Evolutionary conservation across 1,284 basidiomycete species (phyloP).

Genomic region (Marasmius sp.): DNA sequence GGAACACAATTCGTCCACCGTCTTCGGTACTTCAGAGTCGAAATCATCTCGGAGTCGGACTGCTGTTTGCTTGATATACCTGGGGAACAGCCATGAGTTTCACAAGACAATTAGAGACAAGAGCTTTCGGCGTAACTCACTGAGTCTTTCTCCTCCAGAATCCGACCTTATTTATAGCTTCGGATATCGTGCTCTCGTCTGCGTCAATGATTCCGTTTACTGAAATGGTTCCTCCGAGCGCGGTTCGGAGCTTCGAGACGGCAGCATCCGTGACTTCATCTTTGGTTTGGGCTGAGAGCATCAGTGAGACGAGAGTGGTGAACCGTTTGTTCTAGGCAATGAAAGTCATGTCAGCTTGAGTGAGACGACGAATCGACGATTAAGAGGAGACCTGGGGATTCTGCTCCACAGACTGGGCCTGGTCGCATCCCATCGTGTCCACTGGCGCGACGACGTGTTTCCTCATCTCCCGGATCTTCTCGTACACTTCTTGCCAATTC

Average conservation of each 20-base stretch:
- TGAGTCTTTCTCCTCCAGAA: constrained; percentile 90
- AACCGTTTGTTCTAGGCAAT: constrained; percentile 69
- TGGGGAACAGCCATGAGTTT: constrained; percentile 21
- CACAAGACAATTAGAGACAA: neutral
- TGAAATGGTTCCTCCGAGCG: constrained; percentile 77
- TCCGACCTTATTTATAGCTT: constrained; percentile 86
- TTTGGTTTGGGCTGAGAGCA: constrained; percentile 96
- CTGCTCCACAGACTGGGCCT: constrained; percentile 58
- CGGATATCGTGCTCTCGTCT: constrained; percentile 60
- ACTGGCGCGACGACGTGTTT: constrained; percentile 77
- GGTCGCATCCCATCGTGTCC: constrained; percentile 88
- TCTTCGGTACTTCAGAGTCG: constrained; percentile 82
- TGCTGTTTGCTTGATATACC: constrained; percentile 77
- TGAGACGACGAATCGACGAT: neutral
- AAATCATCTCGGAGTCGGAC: constrained; percentile 68
- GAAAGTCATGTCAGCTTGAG: constrained; percentile 4
- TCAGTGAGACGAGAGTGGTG: constrained; percentile 87
- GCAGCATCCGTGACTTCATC: constrained; percentile 89
- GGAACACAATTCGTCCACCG: constrained; percentile 81
- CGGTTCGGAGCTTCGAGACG: constrained; percentile 70
- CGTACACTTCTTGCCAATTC: constrained; percentile 76
- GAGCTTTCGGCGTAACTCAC: constrained; percentile 35
- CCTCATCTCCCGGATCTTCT: constrained; percentile 78
- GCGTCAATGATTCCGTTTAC: constrained; percentile 73
- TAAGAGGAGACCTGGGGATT: constrained; percentile 61